Conservation (phyloP, 1,284 basidiomycete species). For the Coriolopsis trogii region DNA sequence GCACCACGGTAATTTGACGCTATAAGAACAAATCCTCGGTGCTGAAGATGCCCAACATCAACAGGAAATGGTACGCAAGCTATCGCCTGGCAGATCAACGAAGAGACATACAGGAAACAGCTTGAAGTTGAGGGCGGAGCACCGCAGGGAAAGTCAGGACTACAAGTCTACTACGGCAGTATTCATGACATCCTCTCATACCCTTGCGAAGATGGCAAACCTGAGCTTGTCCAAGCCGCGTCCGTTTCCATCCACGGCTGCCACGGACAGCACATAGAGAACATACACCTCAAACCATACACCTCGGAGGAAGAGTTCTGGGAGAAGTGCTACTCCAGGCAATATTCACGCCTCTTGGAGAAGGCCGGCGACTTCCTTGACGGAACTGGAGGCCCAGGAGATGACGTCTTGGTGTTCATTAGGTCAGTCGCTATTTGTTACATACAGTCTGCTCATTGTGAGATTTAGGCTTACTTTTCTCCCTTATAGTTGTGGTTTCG, state of each 20-base stretch:
- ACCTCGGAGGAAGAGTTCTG: conserved; percentile 78
- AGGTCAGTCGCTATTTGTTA: conserved; percentile 52
- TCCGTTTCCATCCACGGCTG: conserved; percentile 79
- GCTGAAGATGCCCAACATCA: neutral
- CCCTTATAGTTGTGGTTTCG: conserved; percentile 88
- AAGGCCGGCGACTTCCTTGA: conserved; percentile 78
- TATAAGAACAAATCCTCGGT: neutral
- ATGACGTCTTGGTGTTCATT: conserved; percentile 84
- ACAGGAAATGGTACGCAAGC: conserved; percentile 93
- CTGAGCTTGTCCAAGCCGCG: conserved; percentile 80
- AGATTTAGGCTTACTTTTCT: no score
- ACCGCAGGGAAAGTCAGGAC: conserved; percentile 46
- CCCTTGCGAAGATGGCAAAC: conserved; percentile 92
- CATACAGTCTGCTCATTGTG: neutral
- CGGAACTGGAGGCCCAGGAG: conserved; percentile 62
- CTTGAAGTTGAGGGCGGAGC: conserved; percentile 51
- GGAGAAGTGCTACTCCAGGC: conserved; percentile 67
- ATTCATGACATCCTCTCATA: conserved; percentile 92
- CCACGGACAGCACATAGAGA: conserved; percentile 91
- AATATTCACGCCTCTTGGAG: conserved; percentile 72
- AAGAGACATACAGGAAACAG: conserved; percentile 74
- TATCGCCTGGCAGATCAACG: conserved; percentile 91
- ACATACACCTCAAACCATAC: conserved; percentile 87
- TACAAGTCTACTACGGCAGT: conserved; percentile 85
- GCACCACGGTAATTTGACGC: conserved; percentile 89